Conservation (phyloP, 331 rosid species). For the Erythrophleum ivorense region DNA sequence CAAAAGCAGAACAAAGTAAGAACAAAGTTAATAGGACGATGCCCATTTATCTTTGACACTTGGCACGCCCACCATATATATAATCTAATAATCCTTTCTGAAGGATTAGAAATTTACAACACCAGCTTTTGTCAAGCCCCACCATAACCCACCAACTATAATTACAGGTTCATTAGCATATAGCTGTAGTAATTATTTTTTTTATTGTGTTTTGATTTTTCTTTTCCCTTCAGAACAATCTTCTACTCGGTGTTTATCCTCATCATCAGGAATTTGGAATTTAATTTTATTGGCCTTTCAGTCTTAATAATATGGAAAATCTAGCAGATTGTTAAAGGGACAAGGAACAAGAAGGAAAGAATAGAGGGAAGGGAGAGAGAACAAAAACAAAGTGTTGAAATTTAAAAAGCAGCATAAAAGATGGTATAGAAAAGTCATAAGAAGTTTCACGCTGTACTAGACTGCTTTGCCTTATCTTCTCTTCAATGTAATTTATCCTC, state of each 20-base stretch:
- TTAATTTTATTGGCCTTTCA: background rate
- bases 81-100: background rate
- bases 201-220: constrained; percentile 31
- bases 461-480: constrained; percentile 10
- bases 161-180: constrained; percentile 48
- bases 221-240: background rate
- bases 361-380: background rate
- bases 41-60: constrained; percentile 41
- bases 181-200: constrained; percentile 15
- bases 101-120: constrained; percentile 39
- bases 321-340: constrained; percentile 38
- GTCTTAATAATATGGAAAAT: constrained; percentile 5
- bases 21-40: constrained; percentile 13
- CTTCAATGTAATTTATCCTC: constrained; percentile 1
- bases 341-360: constrained; percentile 29
- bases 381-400: background rate
- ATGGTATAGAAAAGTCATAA: constrained; percentile 39
- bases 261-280: constrained; percentile 28
- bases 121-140: constrained; percentile 34
- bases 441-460: constrained; percentile 27
- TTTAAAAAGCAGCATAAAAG: background rate
- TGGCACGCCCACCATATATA: constrained; percentile 29
- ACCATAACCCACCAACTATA: constrained; percentile 36
- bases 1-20: constrained; percentile 20
- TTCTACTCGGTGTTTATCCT: background rate